Base-by-base conservation (phyloP, 2,329 filamentous ascomycete genomes). In the Bertia moriformis region DNA sequence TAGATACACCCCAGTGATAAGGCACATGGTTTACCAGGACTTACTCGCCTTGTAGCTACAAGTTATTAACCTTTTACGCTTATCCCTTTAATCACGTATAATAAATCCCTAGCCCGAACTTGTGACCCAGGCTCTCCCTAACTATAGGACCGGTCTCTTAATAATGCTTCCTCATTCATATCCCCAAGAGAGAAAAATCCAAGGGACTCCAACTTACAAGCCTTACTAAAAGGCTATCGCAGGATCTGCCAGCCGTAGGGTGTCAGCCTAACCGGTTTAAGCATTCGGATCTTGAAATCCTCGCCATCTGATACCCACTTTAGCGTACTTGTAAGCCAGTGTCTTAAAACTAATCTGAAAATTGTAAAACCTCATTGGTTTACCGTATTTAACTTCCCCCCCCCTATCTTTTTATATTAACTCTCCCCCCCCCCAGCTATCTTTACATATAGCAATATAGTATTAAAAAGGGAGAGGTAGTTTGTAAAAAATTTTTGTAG, bases 161-260 rank as follows among this genome's bases (percentile, higher is more conserved):
- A 35, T 35, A 35, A 35, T 35, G 15, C 15, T 35, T 35, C 32
- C 15, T 35, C 32, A 12, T 14, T 35, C 32, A 35, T 35, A 35
- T 35, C 32, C 32, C 15, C 32, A 35, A 35, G 32, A 35, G 32
- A 35, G 32, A 35, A 35, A 35, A 35, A 35, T 18, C 12, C 32
- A 18, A 17, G 15, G 32, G 32, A 35, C 32, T 35, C 32, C 32
- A 35, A 35, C 32, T 15, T 35, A 35, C 32, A 35, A 35, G 32
- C 32, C 32, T 35, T 15, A 35, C 32, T 35, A 35, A 35, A 35
- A 35, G 10, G 15, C 12, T 35, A 35, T 35, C 32, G 12, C 32
- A 14, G 32, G 32, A 35, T 10, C 10, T 15, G 10, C 17, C 32
- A 35, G 32, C 32, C 32, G 32, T 10, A 35, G 32, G 32, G 32